Evolutionary conservation across 73 alveolate genomes (phyloP), one percentile per base, ranked within the genome.

Genomic region (Vitrella brassicaformis): DNA sequence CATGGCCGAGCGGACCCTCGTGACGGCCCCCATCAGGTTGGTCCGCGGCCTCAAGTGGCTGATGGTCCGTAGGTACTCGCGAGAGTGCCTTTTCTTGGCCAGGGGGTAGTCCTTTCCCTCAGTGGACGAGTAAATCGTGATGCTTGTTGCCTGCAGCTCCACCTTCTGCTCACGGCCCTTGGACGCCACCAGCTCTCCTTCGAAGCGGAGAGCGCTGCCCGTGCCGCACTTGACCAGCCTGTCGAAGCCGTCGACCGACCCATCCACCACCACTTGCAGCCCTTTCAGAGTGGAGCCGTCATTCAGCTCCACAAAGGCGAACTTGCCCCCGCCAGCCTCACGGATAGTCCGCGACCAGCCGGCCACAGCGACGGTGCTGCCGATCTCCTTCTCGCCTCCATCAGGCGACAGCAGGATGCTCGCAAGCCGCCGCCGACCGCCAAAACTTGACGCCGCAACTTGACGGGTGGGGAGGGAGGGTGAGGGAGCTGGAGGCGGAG

Each of bases 331-430:
- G 32, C 98, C 97, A 46, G 92, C 93, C 68, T 79, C 89, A 73
- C 98, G 78, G 46, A 84, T 81, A 19, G 97, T 90, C 84, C 91
- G 94, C 19, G 95, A 96, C 99, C 99, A 95, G 30, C 99, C 99
- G 22, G 93, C 94, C 27, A 94, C 96, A 27, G 87, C 86, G 31
- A 93, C 79, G 18, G 81, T 75, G 75, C 92, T 81, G 45, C 91
- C 93, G 69, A 93, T 72, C 80, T 79, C 30, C 29, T 66, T 32
- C 32, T 9, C 72, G 45, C 74, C 1, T 25, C 22, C 68, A n/a
- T 69, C 31, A 8, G 4, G 22, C 14, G 56, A 8, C 56, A 8
- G 22, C 0, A 75, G 39, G 18, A 75, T 25, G 72, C 30, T 47
- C 0, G 29, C 65, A 27, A 75, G 19, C 10, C 83, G 79, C 25